phyloP scores from a whole-genome alignment of 805 yeast species.

The Ogataea allantospora region DNA sequence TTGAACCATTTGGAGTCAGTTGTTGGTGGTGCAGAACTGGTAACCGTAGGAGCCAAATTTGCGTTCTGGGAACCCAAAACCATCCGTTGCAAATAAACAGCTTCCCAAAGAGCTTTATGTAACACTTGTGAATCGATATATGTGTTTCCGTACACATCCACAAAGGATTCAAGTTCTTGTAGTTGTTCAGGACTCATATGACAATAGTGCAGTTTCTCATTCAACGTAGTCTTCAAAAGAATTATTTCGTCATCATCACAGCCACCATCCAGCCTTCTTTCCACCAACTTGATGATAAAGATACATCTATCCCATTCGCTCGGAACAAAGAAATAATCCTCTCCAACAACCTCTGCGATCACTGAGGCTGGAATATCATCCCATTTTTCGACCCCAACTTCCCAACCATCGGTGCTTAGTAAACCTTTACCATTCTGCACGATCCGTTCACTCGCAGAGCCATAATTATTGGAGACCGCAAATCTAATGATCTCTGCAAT shows the following conservation, averaged over 20 bases:
- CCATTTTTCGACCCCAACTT: conserved; percentile 45
- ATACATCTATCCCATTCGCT: conserved; percentile 55
- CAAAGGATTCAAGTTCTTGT: conserved; percentile 41
- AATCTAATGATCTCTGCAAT: conserved; percentile 39
- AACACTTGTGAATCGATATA: conserved; percentile 40
- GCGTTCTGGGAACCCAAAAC: conserved; percentile 34
- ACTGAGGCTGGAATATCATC: conserved; percentile 43
- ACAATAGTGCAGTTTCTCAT: conserved; percentile 44
- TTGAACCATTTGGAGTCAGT: conserved; percentile 36
- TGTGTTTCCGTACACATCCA: conserved; percentile 36
- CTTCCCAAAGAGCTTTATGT: conserved; percentile 50
- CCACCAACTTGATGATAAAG: conserved; percentile 43
- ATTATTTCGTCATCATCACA: conserved; percentile 19
- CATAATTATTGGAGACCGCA: conserved; percentile 44
- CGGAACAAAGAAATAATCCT: conserved; percentile 52
- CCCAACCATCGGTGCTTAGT: conserved; percentile 50
- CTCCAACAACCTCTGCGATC: conserved; percentile 43
- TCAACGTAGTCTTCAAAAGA: conserved; percentile 36
- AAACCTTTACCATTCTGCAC: conserved; percentile 47
- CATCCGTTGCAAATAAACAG: conserved; percentile 40
- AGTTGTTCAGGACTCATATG: conserved; percentile 49
- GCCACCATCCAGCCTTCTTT: conserved; percentile 32
- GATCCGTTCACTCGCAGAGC: conserved; percentile 44
- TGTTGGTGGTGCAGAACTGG: conserved; percentile 30
- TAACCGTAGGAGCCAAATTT: conserved; percentile 30